Evolutionary conservation across 2,329 filamentous ascomycete genomes (phyloP), one percentile per base, ranked within the genome.

Genomic region (Sporothrix phasma): DNA sequence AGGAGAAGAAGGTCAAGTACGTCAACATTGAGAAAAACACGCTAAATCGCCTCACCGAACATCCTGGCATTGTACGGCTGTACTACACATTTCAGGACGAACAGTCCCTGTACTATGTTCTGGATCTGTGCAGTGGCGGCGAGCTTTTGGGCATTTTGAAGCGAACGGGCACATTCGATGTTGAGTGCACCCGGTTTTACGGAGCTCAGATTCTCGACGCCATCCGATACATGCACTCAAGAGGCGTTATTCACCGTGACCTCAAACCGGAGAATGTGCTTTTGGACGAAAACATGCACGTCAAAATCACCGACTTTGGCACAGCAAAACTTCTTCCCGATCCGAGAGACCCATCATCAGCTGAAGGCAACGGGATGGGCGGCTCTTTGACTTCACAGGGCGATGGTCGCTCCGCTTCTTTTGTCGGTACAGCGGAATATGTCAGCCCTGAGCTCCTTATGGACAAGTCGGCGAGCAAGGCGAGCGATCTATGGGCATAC

Each of bases 21-120:
- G 94, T 99, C 76, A 99, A 97, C 76, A 99, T 99, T 71, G 94
- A 99, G 76, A 97, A 97, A 78, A 93, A 99, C 76, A 97, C 94
- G 0, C 80, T 99, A 64, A 99, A 99, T 73, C 87, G 94, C 67
- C 80, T 99, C 65, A 97, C 93, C 3, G 93, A 99, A 68, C 94
- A 99, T 72, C 94, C 94, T 6, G 94, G 94, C 22, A 93, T 99
- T 66, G 92, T 99, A 64, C 89, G 94, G 67, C 81, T 99, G 49
- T 99, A 97, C 76, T 99, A 99, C 76, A 99, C 94, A 1, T 99
- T 99, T 72, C 94, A 99, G 74, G 94, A 99, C 75, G 93, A 97
- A 74, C 84, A 89, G 24, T 97, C 92, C 3, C 80, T 99, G 3
- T 99, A 99, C 77, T 99, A 97, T 74, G 94, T 99, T 26, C 81